These are phyloP conservation scores for Bryum argenteum DNA, from an alignment of 225 moss, liverwort and hornwort species.

Conservation along the genomic window DNA sequence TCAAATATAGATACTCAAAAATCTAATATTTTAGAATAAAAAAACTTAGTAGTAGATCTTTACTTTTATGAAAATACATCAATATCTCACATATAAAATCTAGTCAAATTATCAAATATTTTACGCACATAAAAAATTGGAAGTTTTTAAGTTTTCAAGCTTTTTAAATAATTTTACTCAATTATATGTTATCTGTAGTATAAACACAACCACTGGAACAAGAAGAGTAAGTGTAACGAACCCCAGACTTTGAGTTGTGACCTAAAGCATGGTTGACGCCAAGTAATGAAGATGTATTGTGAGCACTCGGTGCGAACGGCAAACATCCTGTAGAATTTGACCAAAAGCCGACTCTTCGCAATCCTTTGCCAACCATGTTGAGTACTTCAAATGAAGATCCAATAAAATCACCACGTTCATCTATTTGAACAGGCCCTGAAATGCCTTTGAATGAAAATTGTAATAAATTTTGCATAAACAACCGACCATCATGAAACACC, in stretches of 20 bases:
- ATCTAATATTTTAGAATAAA: too few species aligned
- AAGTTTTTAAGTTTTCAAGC: too few species aligned
- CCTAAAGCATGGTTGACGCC: slow-evolving; percentile 31
- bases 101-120: too few species aligned
- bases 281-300: slow-evolving; percentile 20
- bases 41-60: too few species aligned
- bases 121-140: too few species aligned
- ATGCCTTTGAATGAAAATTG: slow-evolving; percentile 56
- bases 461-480: slow-evolving; percentile 51
- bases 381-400: slow-evolving; percentile 66
- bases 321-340: slow-evolving; percentile 60
- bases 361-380: slow-evolving; percentile 76
- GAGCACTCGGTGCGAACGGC: slow-evolving; percentile 29
- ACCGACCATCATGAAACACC: slow-evolving; percentile 55
- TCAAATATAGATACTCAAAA: too few species aligned
- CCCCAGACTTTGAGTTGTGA: slow-evolving; percentile 43
- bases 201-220: not conserved
- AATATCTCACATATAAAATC: too few species aligned
- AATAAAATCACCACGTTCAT: slow-evolving; percentile 64
- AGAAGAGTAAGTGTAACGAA: not conserved
- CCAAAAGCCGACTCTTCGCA: slow-evolving; percentile 86
- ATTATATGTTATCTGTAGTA: too few species aligned
- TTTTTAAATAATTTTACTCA: too few species aligned
- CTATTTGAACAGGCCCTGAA: slow-evolving; percentile 57
- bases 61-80: too few species aligned